phyloP scores from a whole-genome alignment of 129 eudicot genomes.

The Flaveria brownii region DNA sequence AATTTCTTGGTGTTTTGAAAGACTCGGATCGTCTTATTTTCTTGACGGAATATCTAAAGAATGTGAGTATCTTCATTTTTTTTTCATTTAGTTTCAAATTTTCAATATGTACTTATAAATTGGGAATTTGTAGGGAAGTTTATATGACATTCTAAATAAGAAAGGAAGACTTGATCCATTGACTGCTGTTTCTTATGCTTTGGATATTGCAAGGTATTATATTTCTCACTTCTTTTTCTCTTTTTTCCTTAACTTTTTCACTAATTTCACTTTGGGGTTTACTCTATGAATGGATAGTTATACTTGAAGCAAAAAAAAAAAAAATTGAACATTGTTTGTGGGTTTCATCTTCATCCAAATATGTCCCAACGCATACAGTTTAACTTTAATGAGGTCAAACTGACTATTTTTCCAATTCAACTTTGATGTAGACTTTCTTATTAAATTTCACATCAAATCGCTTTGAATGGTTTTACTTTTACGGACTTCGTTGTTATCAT shows the following conservation, averaged over 20 bases:
- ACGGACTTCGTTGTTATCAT: neutral
- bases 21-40: slow-evolving; percentile 59
- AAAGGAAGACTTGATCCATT: slow-evolving; percentile 65
- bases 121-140: slow-evolving; percentile 53
- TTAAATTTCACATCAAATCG: neutral
- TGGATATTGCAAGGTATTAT: slow-evolving; percentile 74
- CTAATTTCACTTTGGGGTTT: neutral
- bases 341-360: neutral
- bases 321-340: neutral
- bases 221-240: neutral
- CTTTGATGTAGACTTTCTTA: neutral
- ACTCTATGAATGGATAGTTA: neutral
- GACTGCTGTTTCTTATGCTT: slow-evolving; percentile 72
- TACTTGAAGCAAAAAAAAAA: neutral
- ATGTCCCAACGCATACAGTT: neutral
- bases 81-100: neutral
- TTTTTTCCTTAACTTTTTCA: neutral
- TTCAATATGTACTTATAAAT: slow-evolving; percentile 12
- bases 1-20: slow-evolving; percentile 70
- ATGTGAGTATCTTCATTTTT: slow-evolving; percentile 40
- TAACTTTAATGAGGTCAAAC: slow-evolving; percentile 16
- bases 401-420: neutral
- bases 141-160: slow-evolving; percentile 56
- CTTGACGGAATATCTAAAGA: slow-evolving; percentile 60
- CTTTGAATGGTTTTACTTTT: neutral